Base-by-base conservation (phyloP, 768 basidiomycete species). In the Trametes coccinea region DNA sequence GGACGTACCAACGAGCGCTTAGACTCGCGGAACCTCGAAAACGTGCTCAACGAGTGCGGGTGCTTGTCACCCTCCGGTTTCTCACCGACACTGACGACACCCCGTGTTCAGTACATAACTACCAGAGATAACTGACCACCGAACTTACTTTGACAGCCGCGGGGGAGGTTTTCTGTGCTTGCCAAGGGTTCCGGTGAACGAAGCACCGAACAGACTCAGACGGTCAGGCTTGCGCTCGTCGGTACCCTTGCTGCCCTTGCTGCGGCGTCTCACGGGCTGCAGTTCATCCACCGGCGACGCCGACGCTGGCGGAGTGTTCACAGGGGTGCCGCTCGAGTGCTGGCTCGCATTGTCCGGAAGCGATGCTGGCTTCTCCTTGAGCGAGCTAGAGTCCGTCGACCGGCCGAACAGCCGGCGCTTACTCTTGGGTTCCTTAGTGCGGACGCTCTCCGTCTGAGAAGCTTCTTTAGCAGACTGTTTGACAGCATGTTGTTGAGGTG, bases 131-230 rank as follows among this genome's bases (percentile, higher is more conserved):
- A 6, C 46, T 40, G 41, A 17, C 27, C 13, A 8, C n/a, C 67
- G 17, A 51, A 79, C 87, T 68, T 70, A 88, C 88, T 77, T 68
- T 27, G 86, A 83, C 65, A 86, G 86, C 73, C 83, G 83, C 16
- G 92, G 93, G 0, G 93, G 81, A 0, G 94, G 94, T 71, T 97
- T 95, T 65, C 94, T 77, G 43, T 78, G 76, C 72, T 88, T 95
- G 31, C 86, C 84, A 56, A 91, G 69, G 5, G 86, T 77, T 0
- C 84, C 82, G 10, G 77, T 74, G 62, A 92, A 85, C 3, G 84
- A 73, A 17, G 79, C 81, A 13, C 90, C 91, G 69, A 97, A 96
- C 68, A 96, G 86, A 68, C 93, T 94, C 62, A 91, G 72, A n/a
- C 91, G 78, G 44, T 90, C 88, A 11, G 71, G 69, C 56, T 76